Percentiles rank a stretch among this genome's conserved stretches.
phyloP scores from a whole-genome alignment of 2,329 filamentous ascomycete genomes.

The Elsinoe ampelina region DNA sequence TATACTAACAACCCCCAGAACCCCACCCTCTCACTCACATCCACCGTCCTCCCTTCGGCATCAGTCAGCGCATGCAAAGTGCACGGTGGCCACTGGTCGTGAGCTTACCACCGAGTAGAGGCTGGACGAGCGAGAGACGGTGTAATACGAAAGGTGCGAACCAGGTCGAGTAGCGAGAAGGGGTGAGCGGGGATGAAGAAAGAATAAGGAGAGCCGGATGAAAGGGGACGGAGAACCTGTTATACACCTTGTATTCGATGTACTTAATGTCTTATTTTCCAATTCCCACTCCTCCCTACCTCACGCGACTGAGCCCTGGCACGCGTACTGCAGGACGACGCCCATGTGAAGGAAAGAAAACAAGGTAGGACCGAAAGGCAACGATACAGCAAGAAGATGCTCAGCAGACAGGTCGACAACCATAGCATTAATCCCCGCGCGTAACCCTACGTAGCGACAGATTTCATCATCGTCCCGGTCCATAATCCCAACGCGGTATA shows the following conservation, averaged over 20 bases:
- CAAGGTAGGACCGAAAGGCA: no score
- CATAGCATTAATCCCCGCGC: not conserved
- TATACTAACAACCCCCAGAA: not conserved
- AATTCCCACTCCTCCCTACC: no score
- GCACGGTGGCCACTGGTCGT: slow-evolving; percentile 18
- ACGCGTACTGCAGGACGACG: no score
- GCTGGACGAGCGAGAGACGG: not conserved
- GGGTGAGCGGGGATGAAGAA: not conserved
- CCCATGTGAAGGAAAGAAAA: no score
- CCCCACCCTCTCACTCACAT: slow-evolving; percentile 15
- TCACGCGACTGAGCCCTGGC: no score
- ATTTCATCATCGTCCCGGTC: not conserved
- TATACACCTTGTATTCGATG: not conserved
- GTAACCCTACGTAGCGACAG: not conserved
- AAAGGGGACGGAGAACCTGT: no score
- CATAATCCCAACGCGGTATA: not conserved
- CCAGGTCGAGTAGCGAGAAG: not conserved
- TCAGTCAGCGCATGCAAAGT: slow-evolving; percentile 17
- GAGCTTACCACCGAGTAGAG: no score
- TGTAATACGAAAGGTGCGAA: not conserved
- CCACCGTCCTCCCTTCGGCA: slow-evolving; percentile 12
- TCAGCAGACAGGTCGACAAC: not conserved
- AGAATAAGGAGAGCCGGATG: no score
- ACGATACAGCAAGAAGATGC: not conserved
- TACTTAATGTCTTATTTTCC: not conserved